Percentiles rank a stretch among this genome's conserved stretches.
Conservation (phyloP, 306 rosid species). For the Gynostemma pentaphyllum region DNA sequence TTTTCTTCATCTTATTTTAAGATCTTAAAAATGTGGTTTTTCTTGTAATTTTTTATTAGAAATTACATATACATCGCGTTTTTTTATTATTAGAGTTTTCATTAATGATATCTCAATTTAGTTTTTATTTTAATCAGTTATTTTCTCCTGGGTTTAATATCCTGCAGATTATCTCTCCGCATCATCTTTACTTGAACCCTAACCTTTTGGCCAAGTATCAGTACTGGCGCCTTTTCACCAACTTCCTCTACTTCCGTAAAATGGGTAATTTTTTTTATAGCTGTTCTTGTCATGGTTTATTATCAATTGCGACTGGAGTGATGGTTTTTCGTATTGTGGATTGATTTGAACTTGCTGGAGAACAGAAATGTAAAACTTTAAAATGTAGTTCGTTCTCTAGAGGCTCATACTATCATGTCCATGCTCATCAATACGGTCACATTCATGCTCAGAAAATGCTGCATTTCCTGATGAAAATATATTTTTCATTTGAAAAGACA, state of each 20-base stretch:
- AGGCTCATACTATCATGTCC: neutral
- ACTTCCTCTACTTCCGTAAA: conserved; percentile 85
- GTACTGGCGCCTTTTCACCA: conserved; percentile 86
- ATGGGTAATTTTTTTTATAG: conserved; percentile 49
- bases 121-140: neutral
- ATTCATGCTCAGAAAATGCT: neutral
- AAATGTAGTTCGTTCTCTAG: neutral
- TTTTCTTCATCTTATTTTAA: neutral
- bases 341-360: neutral
- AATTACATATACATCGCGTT: neutral
- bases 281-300: neutral
- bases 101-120: neutral
- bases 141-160: conserved; percentile 1
- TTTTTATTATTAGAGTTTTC: neutral
- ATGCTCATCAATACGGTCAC: neutral
- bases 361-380: neutral
- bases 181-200: conserved; percentile 83
- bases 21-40: neutral
- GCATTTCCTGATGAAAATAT: neutral
- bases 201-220: conserved; percentile 72
- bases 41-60: neutral
- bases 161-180: conserved; percentile 83
- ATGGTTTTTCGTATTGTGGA: neutral
- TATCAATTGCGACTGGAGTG: neutral
- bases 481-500: too few species aligned